A percentile compares a stretch with the other conserved stretches of the same genome.
Conservation (phyloP, 73 alveolate species). For the Paramecium tetraurelia region DNA sequence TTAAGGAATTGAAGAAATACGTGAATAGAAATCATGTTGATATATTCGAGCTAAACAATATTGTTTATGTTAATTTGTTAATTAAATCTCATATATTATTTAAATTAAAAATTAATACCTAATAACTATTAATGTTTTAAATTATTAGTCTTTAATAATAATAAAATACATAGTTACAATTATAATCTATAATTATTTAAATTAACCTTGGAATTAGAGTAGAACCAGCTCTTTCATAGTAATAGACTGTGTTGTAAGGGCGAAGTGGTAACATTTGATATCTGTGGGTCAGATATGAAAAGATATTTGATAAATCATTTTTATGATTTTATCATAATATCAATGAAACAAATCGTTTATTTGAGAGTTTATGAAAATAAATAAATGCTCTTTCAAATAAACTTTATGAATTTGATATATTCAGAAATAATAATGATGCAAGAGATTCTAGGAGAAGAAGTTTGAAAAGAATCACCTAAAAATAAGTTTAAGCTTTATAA, state of each 20-base stretch:
- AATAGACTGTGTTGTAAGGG: conserved; percentile 82
- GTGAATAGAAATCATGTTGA: not conserved
- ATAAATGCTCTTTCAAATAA: conserved; percentile 71
- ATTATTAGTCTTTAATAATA: not conserved
- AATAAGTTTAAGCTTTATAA: conserved; percentile 33
- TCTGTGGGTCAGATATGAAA: no score
- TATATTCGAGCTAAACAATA: not conserved
- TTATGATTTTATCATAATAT: conserved; percentile 73
- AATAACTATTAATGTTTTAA: no score
- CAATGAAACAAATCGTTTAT: conserved; percentile 59
- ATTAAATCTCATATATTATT: not conserved
- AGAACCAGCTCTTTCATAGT: conserved; percentile 68
- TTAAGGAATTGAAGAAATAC: not conserved
- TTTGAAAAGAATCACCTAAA: conserved; percentile 11
- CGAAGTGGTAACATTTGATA: conserved; percentile 60
- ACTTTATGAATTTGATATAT: conserved; percentile 1
- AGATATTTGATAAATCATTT: not conserved
- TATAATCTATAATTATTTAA: not conserved
- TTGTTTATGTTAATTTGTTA: not conserved
- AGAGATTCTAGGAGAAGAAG: not conserved
- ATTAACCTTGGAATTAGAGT: conserved; percentile 29
- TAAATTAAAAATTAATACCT: no score
- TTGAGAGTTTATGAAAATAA: conserved; percentile 72
- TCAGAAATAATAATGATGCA: not conserved
- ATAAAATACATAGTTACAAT: not conserved